Evolutionary conservation across 1,284 basidiomycete genomes (phyloP).

Genomic region (Takashimella tepidaria): DNA sequence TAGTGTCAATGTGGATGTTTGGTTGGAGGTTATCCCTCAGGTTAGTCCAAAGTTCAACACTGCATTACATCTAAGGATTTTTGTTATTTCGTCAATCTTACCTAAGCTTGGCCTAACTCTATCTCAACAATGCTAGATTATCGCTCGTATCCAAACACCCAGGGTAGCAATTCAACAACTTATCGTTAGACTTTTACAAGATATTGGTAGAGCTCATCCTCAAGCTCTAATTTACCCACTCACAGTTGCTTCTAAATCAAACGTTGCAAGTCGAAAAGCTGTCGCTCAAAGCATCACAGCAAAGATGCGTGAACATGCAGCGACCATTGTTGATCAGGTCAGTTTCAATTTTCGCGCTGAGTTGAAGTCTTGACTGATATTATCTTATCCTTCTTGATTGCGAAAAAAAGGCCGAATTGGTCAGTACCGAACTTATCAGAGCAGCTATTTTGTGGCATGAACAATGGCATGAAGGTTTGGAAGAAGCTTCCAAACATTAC

Average conservation of each 20-base stretch:
- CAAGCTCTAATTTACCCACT: constrained; percentile 96
- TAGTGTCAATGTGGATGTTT: constrained; percentile 91
- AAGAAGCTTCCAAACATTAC: constrained; percentile 94
- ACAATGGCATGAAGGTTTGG: constrained; percentile 96
- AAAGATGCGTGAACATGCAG: constrained; percentile 89
- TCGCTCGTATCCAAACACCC: constrained; percentile 95
- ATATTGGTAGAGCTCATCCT: constrained; percentile 93
- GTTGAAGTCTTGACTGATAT: constrained; percentile 3
- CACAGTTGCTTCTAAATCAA: constrained; percentile 97
- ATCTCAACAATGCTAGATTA: constrained; percentile 60
- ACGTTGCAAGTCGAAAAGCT: constrained; percentile 72
- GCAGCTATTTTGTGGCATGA: constrained; percentile 99
- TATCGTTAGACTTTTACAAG: constrained; percentile 83
- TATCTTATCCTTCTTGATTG: not conserved
- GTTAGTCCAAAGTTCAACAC: constrained; percentile 54
- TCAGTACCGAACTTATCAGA: constrained; percentile 92
- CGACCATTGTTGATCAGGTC: constrained; percentile 81
- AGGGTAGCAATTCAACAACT: constrained; percentile 80
- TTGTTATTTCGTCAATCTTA: not conserved
- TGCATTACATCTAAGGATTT: no score
- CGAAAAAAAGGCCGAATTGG: constrained; percentile 72
- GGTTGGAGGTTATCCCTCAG: constrained; percentile 98
- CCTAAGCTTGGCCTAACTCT: not conserved
- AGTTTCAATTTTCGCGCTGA: no score
- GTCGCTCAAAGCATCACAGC: constrained; percentile 88